phyloP scores from a whole-genome alignment of 140 eudicot species.

The Ambrosia hybrid region DNA sequence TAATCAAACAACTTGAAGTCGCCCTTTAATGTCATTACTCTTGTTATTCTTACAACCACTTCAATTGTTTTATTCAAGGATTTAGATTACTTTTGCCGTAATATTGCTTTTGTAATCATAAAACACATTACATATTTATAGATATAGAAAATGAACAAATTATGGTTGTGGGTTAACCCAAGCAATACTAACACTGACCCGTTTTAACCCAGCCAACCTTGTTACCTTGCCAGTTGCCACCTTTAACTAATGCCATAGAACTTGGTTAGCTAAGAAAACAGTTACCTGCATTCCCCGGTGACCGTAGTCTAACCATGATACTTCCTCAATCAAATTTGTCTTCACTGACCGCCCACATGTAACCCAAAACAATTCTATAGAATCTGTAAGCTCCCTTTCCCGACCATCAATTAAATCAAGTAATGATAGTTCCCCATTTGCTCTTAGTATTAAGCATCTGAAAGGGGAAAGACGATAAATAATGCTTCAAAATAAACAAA shows the following conservation, averaged over 20 bases:
- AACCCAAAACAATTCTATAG: slow-evolving; percentile 97
- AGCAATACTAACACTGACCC: neutral
- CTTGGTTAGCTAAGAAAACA: slow-evolving; percentile 21
- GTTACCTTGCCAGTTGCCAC: neutral
- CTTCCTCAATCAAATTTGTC: slow-evolving; percentile 89
- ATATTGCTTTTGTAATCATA: slow-evolving; percentile 6
- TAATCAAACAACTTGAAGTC: slow-evolving; percentile 6
- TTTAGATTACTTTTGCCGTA: neutral
- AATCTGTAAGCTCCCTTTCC: slow-evolving; percentile 90
- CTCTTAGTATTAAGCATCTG: slow-evolving; percentile 89
- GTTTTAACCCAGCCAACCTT: slow-evolving; percentile 1
- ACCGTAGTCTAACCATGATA: slow-evolving; percentile 98
- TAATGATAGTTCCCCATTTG: slow-evolving; percentile 86
- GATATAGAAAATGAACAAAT: neutral
- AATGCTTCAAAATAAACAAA: slow-evolving; percentile 5
- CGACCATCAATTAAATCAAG: slow-evolving; percentile 95
- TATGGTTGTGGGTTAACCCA: neutral
- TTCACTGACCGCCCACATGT: slow-evolving; percentile 89
- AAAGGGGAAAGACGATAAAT: slow-evolving; percentile 14
- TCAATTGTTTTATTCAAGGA: slow-evolving; percentile 1
- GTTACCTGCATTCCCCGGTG: slow-evolving; percentile 98
- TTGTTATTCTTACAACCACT: neutral
- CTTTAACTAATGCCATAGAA: slow-evolving; percentile 10
- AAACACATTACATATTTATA: neutral
- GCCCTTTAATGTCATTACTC: neutral